These are phyloP conservation scores for Nothophaeocryptopus gaeumannii DNA, from an alignment of 2,329 filamentous ascomycete species.

Conservation along the genomic window DNA sequence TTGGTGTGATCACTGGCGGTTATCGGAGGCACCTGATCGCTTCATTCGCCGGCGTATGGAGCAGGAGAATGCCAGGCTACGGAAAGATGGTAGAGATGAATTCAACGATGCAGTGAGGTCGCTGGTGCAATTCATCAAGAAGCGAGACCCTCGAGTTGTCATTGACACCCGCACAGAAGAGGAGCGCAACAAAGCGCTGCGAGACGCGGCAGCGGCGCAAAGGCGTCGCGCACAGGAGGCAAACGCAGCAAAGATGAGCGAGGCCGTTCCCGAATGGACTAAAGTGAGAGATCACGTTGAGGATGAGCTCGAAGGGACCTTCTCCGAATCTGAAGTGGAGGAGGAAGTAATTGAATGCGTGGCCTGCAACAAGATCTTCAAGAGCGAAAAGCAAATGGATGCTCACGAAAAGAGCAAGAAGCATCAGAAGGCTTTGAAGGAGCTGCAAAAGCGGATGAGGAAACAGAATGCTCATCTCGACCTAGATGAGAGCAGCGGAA, in stretches of 20 bases:
- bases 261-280: constrained; percentile 72
- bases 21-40: constrained; percentile 84
- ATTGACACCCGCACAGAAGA: constrained; percentile 73
- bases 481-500: constrained; percentile 39
- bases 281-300: constrained; percentile 56
- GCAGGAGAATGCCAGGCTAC: constrained; percentile 83
- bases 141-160: constrained; percentile 82
- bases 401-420: constrained; percentile 97
- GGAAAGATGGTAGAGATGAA: constrained; percentile 78
- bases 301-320: constrained; percentile 43
- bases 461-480: constrained; percentile 67
- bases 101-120: constrained; percentile 91
- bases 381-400: constrained; percentile 88
- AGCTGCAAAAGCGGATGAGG: constrained; percentile 77
- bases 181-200: constrained; percentile 73
- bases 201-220: constrained; percentile 77
- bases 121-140: constrained; percentile 82
- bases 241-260: constrained; percentile 69
- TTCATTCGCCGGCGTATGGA: constrained; percentile 81
- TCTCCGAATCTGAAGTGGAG: constrained; percentile 44
- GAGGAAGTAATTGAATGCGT: constrained; percentile 61
- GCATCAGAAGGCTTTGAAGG: constrained; percentile 80
- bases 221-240: constrained; percentile 78
- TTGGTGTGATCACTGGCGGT: constrained; percentile 82
- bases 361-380: constrained; percentile 65